Evolutionary conservation across 805 yeast genomes (phyloP).

Genomic region (Pichia nakasei): DNA sequence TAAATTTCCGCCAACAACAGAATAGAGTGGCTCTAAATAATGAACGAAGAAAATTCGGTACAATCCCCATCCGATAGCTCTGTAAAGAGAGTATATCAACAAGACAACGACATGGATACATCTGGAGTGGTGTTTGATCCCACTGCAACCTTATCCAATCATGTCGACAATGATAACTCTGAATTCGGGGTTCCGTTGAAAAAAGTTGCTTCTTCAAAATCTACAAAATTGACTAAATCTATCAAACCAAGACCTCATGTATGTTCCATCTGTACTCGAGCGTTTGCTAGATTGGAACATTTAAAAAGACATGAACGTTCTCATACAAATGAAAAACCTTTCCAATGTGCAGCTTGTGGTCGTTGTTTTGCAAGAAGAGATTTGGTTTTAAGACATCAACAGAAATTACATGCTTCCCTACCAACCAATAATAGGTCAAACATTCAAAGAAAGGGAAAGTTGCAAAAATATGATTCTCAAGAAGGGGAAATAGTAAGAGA

Average conservation of each 20-base stretch:
- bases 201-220: slow-evolving; percentile 7
- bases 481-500: slow-evolving; percentile 28
- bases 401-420: slow-evolving; percentile 66
- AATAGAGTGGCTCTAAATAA: too few relatives aligned
- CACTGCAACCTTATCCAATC: background rate
- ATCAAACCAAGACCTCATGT: slow-evolving; percentile 92
- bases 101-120: too few relatives aligned
- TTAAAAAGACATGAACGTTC: slow-evolving; percentile 88
- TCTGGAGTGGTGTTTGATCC: too few relatives aligned
- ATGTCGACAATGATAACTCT: background rate
- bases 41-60: too few relatives aligned
- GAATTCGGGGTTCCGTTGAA: slow-evolving; percentile 6
- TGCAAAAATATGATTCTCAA: slow-evolving; percentile 12
- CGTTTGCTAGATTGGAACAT: slow-evolving; percentile 93
- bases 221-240: slow-evolving; percentile 63
- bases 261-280: slow-evolving; percentile 85
- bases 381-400: slow-evolving; percentile 86
- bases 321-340: slow-evolving; percentile 94
- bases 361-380: slow-evolving; percentile 91
- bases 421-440: slow-evolving; percentile 31
- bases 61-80: too few relatives aligned
- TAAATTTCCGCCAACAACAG: too few relatives aligned
- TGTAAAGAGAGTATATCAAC: too few relatives aligned
- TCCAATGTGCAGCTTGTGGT: slow-evolving; percentile 93
- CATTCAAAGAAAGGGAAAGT: slow-evolving; percentile 26